Base-by-base conservation (phyloP, 768 basidiomycete genomes). In the Boletus rubroflammeus region DNA sequence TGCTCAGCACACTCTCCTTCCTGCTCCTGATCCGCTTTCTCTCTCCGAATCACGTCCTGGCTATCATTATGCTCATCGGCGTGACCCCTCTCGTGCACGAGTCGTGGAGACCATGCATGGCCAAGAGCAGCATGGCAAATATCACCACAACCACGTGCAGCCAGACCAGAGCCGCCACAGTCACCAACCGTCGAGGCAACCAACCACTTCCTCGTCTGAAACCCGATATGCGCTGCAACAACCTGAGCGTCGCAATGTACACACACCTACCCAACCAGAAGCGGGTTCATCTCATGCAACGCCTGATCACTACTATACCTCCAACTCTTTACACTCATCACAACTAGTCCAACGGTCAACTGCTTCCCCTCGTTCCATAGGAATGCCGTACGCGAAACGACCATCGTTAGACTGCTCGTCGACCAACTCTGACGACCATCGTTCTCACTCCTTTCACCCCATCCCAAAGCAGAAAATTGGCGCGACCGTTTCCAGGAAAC, bases 41-140 rank as follows among this genome's bases (percentile, higher is more conserved):
- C 59, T 67, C 54, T 65, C 67, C 65, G 67, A 66, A 26, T 43
- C 67, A 53, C 58, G 51, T 43, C 52, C 54, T 62, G 57, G 46
- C 58, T 71, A 68, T 69, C 67, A 59, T 67, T 67, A 69, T 50
- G 52, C 48, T 13, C 69, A 56, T 58, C 67, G 50, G 25, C 67
- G 51, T 47, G 60, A 19, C 45, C 51, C 53, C 58, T 62, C 69
- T 58, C 69, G 60, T 43, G 54, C 65, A 67, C 67, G 62, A 46
- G 58, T 57, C 34, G 38, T 71, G 55, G 67, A 71, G 43, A 36
- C 53, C 5, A 25, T 62, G 35, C 59, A 50, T 60, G 55, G 53
- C 56, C 65, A 42, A 38, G 65, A 59, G 47, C 67, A 59, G 56
- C 67, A 58, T 62, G 62, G 50, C 55, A 59, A 62, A 58, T 70